phyloP scores from a whole-genome alignment of 2,329 filamentous ascomycete genomes.

The Blastomyces gilchristii region DNA sequence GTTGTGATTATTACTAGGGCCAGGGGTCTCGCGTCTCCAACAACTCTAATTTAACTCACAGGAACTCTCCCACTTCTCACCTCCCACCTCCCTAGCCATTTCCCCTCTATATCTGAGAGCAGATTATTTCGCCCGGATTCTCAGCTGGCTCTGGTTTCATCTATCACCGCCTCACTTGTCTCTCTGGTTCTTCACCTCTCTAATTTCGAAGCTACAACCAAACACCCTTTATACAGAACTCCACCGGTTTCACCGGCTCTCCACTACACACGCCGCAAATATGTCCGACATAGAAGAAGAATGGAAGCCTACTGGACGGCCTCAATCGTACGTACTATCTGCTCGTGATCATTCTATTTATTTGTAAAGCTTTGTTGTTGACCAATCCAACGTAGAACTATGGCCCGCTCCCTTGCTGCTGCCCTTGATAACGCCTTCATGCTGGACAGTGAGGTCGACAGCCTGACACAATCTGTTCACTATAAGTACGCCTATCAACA shows the following conservation, averaged over 20 bases:
- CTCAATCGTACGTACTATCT: constrained; percentile 56
- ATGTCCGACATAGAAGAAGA: constrained; percentile 59
- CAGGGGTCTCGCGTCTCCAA: constrained; percentile 1
- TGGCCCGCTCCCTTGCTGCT: constrained; percentile 76
- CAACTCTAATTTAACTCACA: constrained; percentile 4
- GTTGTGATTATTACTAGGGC: not conserved
- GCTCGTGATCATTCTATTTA: constrained; percentile 6
- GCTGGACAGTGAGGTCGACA: constrained; percentile 66
- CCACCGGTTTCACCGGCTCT: constrained; percentile 6
- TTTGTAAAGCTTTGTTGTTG: constrained; percentile 18
- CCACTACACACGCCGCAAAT: constrained; percentile 12
- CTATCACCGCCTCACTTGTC: constrained; percentile 1
- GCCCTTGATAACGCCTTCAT: constrained; percentile 84
- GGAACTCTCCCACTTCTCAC: not conserved
- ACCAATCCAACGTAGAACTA: constrained; percentile 50
- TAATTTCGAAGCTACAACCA: not conserved
- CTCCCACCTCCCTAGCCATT: not conserved
- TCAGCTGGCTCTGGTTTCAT: constrained; percentile 26
- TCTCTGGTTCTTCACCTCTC: constrained; percentile 3
- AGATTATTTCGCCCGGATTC: constrained; percentile 12
- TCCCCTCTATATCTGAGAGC: not conserved
- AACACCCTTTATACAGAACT: constrained; percentile 6
- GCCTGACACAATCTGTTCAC: constrained; percentile 64
- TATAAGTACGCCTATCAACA: constrained; percentile 55
- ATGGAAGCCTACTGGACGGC: constrained; percentile 71